Evolutionary conservation across 75 land plant species (phyloP).

Genomic region (Cunninghamia lanceolata): DNA sequence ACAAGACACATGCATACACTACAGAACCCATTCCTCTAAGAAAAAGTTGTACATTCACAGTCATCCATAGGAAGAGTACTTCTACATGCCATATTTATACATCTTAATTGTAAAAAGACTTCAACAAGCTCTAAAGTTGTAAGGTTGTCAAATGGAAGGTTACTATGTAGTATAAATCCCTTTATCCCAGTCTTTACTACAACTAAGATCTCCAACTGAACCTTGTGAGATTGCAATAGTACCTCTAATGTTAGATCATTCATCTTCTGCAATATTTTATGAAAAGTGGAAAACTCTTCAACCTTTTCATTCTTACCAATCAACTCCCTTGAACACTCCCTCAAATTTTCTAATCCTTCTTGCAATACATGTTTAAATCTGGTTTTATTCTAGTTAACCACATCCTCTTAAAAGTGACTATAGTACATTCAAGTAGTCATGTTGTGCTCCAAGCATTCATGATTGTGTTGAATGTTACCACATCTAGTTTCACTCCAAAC

Average conservation of each 20-base stretch:
- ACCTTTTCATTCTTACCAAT: slow-evolving; percentile 46
- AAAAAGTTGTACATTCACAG: slow-evolving; percentile 88
- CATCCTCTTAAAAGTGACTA: no score
- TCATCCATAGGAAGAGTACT: slow-evolving; percentile 72
- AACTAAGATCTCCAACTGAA: slow-evolving; percentile 76
- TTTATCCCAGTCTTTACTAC: slow-evolving; percentile 82
- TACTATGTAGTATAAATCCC: slow-evolving; percentile 47
- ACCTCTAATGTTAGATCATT: slow-evolving; percentile 57
- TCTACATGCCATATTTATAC: slow-evolving; percentile 58
- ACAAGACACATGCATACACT: slow-evolving; percentile 91
- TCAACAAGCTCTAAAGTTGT: slow-evolving; percentile 63
- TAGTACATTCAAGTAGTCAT: no score
- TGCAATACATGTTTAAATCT: no score
- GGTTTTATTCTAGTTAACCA: no score
- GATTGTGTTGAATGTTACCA: no score
- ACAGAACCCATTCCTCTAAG: slow-evolving; percentile 81
- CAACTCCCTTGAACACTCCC: slow-evolving; percentile 47
- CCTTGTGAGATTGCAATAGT: slow-evolving; percentile 44
- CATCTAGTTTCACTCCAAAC: no score
- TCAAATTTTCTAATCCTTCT: slow-evolving; percentile 56
- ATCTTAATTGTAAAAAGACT: slow-evolving; percentile 58
- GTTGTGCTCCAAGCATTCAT: no score
- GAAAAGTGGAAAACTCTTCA: slow-evolving; percentile 39
- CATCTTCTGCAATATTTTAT: slow-evolving; percentile 51
- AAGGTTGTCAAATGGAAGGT: slow-evolving; percentile 17